A percentile compares a stretch with the other conserved stretches of the same genome.
Conservation (phyloP, 176 grass and related monocot species). For the Oryza glumipatula region DNA sequence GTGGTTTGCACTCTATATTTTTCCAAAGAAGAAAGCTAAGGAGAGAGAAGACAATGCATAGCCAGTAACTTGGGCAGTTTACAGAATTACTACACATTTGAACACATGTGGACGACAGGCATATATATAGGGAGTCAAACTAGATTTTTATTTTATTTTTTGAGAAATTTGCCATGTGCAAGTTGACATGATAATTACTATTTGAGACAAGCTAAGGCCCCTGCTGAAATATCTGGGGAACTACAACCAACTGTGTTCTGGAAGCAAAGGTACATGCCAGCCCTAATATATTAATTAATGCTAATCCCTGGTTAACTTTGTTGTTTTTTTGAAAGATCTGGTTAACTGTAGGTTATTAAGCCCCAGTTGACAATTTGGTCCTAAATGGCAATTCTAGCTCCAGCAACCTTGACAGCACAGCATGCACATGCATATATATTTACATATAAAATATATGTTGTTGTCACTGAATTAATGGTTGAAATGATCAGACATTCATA, state of each 20-base stretch:
- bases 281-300: background rate
- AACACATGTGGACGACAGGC: background rate
- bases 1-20: no score
- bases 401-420: background rate
- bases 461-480: background rate
- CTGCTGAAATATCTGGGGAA: constrained; percentile 64
- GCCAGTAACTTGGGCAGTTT: background rate
- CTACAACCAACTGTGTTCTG: background rate
- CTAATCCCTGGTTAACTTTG: background rate
- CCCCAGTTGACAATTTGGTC: background rate
- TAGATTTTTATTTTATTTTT: background rate
- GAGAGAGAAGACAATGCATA: background rate
- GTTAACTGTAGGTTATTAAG: background rate
- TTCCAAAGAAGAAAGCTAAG: no score
- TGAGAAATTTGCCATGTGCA: constrained; percentile 46
- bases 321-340: background rate
- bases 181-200: constrained; percentile 47
- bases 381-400: background rate
- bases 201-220: constrained; percentile 44
- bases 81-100: background rate
- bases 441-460: background rate
- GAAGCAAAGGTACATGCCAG: background rate
- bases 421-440: background rate
- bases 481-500: background rate
- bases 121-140: background rate